Base-by-base conservation (phyloP, 192 early-diverging fungal species). In the Umbelopsis isabellina region DNA sequence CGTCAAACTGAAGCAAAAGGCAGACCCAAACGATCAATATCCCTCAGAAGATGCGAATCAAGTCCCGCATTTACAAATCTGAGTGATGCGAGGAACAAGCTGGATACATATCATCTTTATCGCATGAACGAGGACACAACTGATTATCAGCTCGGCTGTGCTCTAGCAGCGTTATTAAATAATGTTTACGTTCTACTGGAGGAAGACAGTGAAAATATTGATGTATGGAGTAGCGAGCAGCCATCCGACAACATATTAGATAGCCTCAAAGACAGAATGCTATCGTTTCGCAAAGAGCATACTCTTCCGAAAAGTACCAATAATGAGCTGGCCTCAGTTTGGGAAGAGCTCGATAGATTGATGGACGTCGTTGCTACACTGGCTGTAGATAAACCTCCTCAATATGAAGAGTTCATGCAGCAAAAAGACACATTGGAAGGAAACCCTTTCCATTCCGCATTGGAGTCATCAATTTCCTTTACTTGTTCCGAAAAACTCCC, bases 61-160 rank as follows among this genome's bases (percentile, higher is more conserved):
- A 69, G 58, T 10, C 71, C 67, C 23, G 65, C 65, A 37, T 23
- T 49, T 7, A 48, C 65, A n/a, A 75, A 64, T 37, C 46, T 75
- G 45, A 49, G 27, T n/a, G 53, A 75, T 33, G 61, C 75, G n/a
- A 21, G 66, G 30, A 35, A 53, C 8, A 30, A 69, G 11, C 44
- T 71, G 18, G 68, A 72, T 46, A 27, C 50, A n/a, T 64, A 72
- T 13, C 70, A 72, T 27, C 44, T 55, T 16, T 37, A 46, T 30
- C 30, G 70, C 4, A 50, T 46, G 9, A 46, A 80, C 21, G 53
- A 61, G 15, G 69, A 65, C 23, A 61, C 18, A 4, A 30, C 71
- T 11, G 83, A 88, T 72, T 86, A 85, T 53, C 82, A 80, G 55
- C 68, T 88, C 45, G 83, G 81, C 33, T 88, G 86, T 73, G 74